phyloP scores from a whole-genome alignment of 2,329 filamentous ascomycete species.

The Penicillium sp. region DNA sequence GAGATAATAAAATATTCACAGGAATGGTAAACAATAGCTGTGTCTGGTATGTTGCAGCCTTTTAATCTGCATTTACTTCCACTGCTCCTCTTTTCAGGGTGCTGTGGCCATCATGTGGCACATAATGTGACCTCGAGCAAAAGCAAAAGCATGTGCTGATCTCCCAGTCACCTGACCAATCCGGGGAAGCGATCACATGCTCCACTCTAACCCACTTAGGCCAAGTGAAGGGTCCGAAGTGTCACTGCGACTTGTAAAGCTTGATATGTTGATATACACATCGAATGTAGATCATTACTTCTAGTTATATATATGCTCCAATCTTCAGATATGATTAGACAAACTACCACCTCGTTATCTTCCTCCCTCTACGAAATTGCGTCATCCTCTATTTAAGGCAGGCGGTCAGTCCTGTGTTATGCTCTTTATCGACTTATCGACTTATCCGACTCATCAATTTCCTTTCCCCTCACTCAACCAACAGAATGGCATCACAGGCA shows the following conservation, averaged over 20 bases:
- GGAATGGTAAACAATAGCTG: neutral
- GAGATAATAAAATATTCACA: neutral
- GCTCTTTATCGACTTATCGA: slow-evolving; percentile 2
- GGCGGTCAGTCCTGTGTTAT: slow-evolving; percentile 3
- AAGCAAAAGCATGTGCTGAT: slow-evolving; percentile 3
- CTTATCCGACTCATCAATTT: slow-evolving; percentile 7
- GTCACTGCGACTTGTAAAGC: neutral
- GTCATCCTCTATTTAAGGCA: slow-evolving; percentile 4
- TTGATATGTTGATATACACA: neutral
- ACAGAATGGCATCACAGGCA: slow-evolving; percentile 28
- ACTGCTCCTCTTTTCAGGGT: neutral
- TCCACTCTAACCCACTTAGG: slow-evolving; percentile 10
- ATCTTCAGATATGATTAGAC: neutral
- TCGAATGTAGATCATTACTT: neutral
- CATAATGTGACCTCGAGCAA: slow-evolving; percentile 1
- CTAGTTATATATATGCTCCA: neutral
- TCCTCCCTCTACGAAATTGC: neutral
- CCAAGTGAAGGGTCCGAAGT: neutral
- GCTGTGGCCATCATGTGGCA: slow-evolving; percentile 12
- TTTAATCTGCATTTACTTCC: neutral
- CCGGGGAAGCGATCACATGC: slow-evolving; percentile 8
- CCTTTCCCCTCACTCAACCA: slow-evolving; percentile 7
- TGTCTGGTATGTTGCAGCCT: slow-evolving; percentile 17
- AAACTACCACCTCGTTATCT: neutral
- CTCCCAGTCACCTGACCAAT: slow-evolving; percentile 9